Evolutionary conservation across 208 protist genomes (phyloP), one percentile per base, ranked within the genome.

Genomic region (Leishmania braziliensis): DNA sequence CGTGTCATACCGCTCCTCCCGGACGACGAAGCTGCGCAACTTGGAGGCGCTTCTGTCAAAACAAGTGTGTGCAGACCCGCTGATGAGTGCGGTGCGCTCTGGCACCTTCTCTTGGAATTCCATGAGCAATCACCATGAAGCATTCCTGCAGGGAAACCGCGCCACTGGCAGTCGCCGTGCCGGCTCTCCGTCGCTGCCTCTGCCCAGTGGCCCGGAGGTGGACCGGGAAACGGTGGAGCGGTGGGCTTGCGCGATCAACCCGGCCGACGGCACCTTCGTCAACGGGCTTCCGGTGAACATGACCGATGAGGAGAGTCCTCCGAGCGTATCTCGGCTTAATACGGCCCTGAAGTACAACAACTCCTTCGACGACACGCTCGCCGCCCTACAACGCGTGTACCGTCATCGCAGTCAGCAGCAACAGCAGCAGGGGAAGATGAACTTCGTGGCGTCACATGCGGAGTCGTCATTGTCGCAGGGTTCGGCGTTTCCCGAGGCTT

Each of bases 1-100:
- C 60, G 93, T 97, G 43, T 80, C 93, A 20, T 97, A 97, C 77
- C 93, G 93, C 70, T 92, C 86, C 65, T 92, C 89, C 16, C 84
- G 79, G 65, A 84, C 80, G 23, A 95, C 89, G 0, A 92, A 93
- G 77, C 63, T 84, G 50, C 89, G 85, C 36, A 92, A 95, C 75
- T 26, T 92, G 16, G 78, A 92, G 75, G 84, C 88, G 65, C 65
- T 93, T 60, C 60, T 93, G 68, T 48, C 75, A 76, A 69, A 78
- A 48, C 56, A 87, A 29, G 71, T 82, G 8, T 51, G 43, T 20
- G 20, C 18, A 23, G 75, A 78, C 5, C 3, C 39, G 1, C 46
- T 39, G 12, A 2, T 60, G 0, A 39, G 8, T 29, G 18, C 36
- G n/a, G 26, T 12, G 60, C n/a, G 16, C 20, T 26, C 36, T 14